Percentiles rank a stretch among this genome's conserved stretches.
Evolutionary conservation across 495 filamentous ascomycete genomes (phyloP).

Genomic region (Ascodesmis nigricans): DNA sequence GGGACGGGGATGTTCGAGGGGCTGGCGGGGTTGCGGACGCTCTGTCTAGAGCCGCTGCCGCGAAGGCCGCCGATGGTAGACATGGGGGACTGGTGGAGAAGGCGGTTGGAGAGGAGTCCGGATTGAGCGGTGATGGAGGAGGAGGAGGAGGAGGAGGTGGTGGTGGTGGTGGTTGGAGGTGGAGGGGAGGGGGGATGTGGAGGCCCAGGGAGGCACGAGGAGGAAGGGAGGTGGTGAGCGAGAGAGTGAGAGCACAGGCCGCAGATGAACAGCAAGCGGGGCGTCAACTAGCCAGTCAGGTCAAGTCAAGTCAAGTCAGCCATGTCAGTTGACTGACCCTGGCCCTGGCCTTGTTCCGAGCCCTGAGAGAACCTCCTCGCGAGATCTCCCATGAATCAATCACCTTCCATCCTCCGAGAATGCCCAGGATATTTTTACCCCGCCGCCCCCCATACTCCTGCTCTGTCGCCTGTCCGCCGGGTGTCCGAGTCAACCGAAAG

Average conservation of each 20-base stretch:
- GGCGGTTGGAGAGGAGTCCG: no score
- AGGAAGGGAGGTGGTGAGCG: conserved; percentile 15
- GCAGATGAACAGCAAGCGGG: no score
- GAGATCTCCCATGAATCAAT: no score
- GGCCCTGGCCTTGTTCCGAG: conserved; percentile 5
- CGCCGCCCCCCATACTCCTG: no score
- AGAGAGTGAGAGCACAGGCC: conserved; percentile 2
- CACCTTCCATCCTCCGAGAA: no score
- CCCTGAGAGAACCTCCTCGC: conserved; percentile 1
- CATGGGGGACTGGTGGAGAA: no score
- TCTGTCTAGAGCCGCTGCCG: conserved; percentile 8
- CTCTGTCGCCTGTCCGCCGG: no score
- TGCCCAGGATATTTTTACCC: no score
- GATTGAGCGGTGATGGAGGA: neutral
- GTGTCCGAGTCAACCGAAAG: no score
- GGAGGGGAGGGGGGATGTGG: neutral
- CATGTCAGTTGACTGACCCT: no score
- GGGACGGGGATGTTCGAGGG: conserved; percentile 18
- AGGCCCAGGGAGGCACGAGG: conserved; percentile 7
- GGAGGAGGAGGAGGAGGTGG: neutral
- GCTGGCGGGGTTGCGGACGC: conserved; percentile 11
- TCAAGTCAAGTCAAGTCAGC: no score
- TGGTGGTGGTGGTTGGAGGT: conserved; percentile 7
- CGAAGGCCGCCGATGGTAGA: conserved; percentile 12
- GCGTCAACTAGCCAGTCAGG: no score